phyloP scores from a whole-genome alignment of 163 green algal genomes.

The Coccomyxa subellipsoidea region DNA sequence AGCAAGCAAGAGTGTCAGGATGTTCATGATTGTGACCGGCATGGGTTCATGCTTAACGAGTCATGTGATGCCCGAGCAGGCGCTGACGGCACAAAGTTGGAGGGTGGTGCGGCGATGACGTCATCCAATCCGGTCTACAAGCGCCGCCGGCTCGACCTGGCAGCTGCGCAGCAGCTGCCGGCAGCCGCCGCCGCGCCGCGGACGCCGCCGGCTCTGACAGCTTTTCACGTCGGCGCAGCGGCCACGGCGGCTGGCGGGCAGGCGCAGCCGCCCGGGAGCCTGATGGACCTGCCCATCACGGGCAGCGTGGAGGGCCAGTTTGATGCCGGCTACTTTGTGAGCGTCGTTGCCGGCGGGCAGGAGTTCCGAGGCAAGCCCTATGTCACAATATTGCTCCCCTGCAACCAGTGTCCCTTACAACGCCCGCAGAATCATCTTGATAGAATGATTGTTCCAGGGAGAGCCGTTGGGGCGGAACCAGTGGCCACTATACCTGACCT shows the following conservation, averaged over 20 bases:
- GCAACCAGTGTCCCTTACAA: no score
- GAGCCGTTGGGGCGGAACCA: no score
- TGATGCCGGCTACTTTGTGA: constrained; percentile 32
- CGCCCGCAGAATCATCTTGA: no score
- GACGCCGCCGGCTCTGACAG: neutral
- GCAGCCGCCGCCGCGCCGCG: neutral
- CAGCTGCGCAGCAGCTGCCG: neutral
- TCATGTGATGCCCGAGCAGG: neutral
- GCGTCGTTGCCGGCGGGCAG: constrained; percentile 14
- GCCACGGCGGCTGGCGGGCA: neutral
- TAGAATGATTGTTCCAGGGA: no score
- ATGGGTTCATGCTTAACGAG: neutral
- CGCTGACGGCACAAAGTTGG: neutral
- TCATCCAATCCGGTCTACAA: neutral
- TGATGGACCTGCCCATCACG: constrained; percentile 13
- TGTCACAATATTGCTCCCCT: neutral
- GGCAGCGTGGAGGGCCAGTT: constrained; percentile 23
- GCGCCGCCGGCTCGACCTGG: neutral
- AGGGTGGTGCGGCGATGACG: constrained; percentile 8
- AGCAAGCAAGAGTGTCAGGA: no score
- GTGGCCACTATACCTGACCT: no score
- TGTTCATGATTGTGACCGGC: neutral
- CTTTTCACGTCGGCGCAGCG: neutral
- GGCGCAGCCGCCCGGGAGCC: neutral
- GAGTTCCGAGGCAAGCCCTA: constrained; percentile 15